These are phyloP conservation scores for Cyclotella cryptica DNA, from an alignment of 108 stramenopile genomes.

Conservation along the genomic window DNA sequence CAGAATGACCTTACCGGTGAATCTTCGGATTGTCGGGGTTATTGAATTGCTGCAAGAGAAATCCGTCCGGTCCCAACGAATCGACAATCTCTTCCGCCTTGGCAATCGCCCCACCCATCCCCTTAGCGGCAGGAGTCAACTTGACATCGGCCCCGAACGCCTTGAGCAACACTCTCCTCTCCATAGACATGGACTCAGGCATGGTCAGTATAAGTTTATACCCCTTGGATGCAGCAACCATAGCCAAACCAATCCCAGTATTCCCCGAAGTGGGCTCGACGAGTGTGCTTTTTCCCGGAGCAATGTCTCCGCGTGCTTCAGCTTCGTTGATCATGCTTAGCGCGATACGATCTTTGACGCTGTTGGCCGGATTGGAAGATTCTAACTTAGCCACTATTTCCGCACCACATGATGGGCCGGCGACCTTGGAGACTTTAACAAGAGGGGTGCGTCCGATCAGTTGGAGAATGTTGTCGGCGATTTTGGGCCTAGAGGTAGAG, in stretches of 20 bases:
- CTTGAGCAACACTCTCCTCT: constrained; percentile 86
- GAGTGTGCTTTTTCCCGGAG: constrained; percentile 74
- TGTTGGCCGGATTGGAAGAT: constrained; percentile 88
- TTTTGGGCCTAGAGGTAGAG: constrained; percentile 60
- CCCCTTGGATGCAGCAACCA: constrained; percentile 90
- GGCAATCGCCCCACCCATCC: constrained; percentile 85
- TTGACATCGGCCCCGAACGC: constrained; percentile 83
- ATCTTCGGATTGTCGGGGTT: constrained; percentile 94
- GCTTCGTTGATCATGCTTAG: constrained; percentile 86
- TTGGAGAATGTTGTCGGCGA: constrained; percentile 83
- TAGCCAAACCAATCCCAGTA: constrained; percentile 91
- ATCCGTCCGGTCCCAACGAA: constrained; percentile 58
- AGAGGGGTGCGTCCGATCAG: constrained; percentile 89
- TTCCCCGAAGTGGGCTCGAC: constrained; percentile 94
- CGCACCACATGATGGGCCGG: constrained; percentile 61
- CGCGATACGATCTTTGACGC: constrained; percentile 91
- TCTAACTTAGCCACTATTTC: constrained; percentile 90
- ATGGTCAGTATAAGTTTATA: constrained; percentile 89
- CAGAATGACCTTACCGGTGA: constrained; percentile 49
- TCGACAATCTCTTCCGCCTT: constrained; percentile 76
- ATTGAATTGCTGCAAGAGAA: constrained; percentile 92
- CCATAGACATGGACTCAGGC: constrained; percentile 92
- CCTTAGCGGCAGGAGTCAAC: constrained; percentile 80
- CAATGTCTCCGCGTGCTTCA: constrained; percentile 84
- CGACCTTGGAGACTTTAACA: constrained; percentile 75